Percentiles rank a stretch among this genome's conserved stretches.
These are phyloP conservation scores for Ophiostoma perfectum DNA, from an alignment of 2,329 filamentous ascomycete genomes.

Conservation along the genomic window DNA sequence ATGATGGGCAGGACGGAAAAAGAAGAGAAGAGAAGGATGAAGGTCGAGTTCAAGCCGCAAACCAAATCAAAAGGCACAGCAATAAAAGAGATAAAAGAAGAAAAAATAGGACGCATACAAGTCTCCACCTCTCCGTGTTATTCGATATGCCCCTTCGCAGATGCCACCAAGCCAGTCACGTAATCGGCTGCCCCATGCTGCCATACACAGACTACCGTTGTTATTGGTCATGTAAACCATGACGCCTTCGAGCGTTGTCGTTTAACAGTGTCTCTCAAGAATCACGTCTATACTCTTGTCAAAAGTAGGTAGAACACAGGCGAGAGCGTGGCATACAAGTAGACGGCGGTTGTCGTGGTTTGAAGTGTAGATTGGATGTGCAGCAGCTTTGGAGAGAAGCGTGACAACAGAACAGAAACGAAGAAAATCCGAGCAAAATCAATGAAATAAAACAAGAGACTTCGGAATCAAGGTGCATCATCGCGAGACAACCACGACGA, in stretches of 20 bases:
- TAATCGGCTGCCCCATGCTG: conserved; percentile 7
- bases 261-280: not conserved
- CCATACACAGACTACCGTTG: not conserved
- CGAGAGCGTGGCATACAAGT: not conserved
- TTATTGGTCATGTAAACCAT: conserved; percentile 8
- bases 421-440: not conserved
- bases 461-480: not conserved
- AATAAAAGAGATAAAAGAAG: not conserved
- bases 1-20: no score
- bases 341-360: not conserved
- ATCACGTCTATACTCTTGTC: not conserved
- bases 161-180: conserved; percentile 1
- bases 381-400: not conserved
- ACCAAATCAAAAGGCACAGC: not conserved
- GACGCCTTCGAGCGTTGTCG: not conserved
- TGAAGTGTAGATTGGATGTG: not conserved
- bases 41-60: no score
- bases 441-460: not conserved
- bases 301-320: not conserved
- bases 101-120: not conserved
- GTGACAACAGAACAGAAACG: not conserved
- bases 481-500: not conserved
- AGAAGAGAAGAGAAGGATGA: no score
- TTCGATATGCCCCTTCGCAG: not conserved
- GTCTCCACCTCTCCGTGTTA: not conserved